Conservation (phyloP, 164 flowering plant genomes). For the Akebia trifoliata region DNA sequence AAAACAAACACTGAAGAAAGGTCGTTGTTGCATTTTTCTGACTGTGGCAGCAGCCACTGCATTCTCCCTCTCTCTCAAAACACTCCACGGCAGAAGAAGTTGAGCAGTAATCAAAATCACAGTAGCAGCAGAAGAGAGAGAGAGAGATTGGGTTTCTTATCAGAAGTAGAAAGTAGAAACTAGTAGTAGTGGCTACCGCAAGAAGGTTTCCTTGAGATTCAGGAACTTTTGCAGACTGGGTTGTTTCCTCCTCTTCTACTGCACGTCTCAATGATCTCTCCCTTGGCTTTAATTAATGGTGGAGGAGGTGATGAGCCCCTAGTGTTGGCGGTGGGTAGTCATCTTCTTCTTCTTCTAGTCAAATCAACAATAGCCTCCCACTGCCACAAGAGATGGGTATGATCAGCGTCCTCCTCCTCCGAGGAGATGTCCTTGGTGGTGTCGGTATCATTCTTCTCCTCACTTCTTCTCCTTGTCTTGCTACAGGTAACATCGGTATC, state of each 20-base stretch:
- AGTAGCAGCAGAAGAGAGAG: constrained; percentile 5
- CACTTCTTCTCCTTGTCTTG: constrained; percentile 36
- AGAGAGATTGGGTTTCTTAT: constrained; percentile 6
- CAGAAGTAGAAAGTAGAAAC: no score
- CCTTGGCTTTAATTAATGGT: constrained; percentile 79
- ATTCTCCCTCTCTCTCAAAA: constrained; percentile 14
- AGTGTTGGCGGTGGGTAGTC: constrained; percentile 18
- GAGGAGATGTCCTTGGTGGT: constrained; percentile 52
- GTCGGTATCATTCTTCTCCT: constrained; percentile 68
- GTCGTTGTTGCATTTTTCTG: constrained; percentile 20
- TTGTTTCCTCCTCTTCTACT: constrained; percentile 47
- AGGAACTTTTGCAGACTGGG: constrained; percentile 85
- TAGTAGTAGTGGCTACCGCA: constrained; percentile 82
- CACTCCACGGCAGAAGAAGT: background rate
- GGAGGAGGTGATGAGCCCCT: constrained; percentile 21
- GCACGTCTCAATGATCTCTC: constrained; percentile 61
- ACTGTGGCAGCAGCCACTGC: constrained; percentile 5
- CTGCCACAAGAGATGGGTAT: constrained; percentile 67
- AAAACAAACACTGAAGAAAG: constrained; percentile 13
- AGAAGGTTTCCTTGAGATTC: constrained; percentile 56
- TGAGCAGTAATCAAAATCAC: background rate
- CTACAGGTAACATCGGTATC: constrained; percentile 8
- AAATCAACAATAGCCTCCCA: constrained; percentile 43
- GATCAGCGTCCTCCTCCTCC: constrained; percentile 67
- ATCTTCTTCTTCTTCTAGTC: constrained; percentile 27